These are phyloP conservation scores for Halophytophthora batemanensis DNA, from an alignment of 352 stramenopile genomes.

Conservation along the genomic window DNA sequence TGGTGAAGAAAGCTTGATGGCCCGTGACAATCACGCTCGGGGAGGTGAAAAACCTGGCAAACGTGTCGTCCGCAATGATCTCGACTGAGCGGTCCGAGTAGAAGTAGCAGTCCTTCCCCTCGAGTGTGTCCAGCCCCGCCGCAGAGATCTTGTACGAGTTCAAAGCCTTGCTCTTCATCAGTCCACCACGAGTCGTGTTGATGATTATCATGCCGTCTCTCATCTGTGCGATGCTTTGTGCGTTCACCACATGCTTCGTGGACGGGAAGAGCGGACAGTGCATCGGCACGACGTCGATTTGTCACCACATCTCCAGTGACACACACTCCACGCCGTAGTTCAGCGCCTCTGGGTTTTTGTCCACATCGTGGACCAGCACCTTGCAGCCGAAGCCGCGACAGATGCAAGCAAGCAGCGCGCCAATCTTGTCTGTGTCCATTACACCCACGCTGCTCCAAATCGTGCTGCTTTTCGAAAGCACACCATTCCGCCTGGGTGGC, in stretches of 20 bases:
- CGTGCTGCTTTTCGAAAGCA: too few relatives aligned
- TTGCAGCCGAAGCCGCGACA: slow-evolving; percentile 22
- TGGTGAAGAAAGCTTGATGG: slow-evolving; percentile 71
- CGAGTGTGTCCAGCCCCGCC: slow-evolving; percentile 78
- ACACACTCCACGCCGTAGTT: slow-evolving; percentile 47
- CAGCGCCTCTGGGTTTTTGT: slow-evolving; percentile 34
- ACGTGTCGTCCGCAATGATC: slow-evolving; percentile 44
- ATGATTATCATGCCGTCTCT: slow-evolving; percentile 84
- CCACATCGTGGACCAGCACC: slow-evolving; percentile 27
- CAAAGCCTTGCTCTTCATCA: slow-evolving; percentile 76
- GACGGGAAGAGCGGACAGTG: slow-evolving; percentile 71
- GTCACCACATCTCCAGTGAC: slow-evolving; percentile 33
- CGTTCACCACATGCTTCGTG: slow-evolving; percentile 78
- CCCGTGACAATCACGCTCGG: slow-evolving; percentile 66
- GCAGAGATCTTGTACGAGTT: slow-evolving; percentile 64
- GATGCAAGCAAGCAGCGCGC: slow-evolving; percentile 33
- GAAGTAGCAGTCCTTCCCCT: slow-evolving; percentile 56
- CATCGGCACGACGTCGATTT: slow-evolving; percentile 79
- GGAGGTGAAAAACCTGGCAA: slow-evolving; percentile 60
- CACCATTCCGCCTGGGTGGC: too few relatives aligned
- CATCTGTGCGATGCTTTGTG: slow-evolving; percentile 65
- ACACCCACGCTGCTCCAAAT: too few relatives aligned
- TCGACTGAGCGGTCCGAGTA: slow-evolving; percentile 56
- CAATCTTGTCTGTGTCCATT: slow-evolving; percentile 36
- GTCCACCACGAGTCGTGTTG: slow-evolving; percentile 78